Evolutionary conservation across 1,284 basidiomycete species (phyloP).

Genomic region (Leccinum subrobustum): DNA sequence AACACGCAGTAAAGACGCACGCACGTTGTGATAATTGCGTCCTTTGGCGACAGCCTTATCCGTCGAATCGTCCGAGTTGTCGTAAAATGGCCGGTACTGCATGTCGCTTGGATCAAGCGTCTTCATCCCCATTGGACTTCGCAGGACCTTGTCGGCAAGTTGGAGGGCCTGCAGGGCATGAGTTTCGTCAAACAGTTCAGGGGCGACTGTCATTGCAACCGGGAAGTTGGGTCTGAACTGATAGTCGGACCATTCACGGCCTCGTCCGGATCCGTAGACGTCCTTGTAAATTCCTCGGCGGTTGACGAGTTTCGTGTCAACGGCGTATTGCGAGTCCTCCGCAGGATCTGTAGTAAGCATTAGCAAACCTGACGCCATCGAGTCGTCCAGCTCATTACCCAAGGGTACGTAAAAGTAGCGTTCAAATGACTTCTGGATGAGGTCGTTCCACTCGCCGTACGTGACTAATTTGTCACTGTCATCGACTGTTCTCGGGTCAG

Average conservation of each 20-base stretch:
- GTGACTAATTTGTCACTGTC: conserved; percentile 75
- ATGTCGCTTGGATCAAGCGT: conserved; percentile 84
- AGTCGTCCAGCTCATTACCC: conserved; percentile 44
- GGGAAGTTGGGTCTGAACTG: conserved; percentile 92
- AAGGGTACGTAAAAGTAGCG: conserved; percentile 86
- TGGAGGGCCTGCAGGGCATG: conserved; percentile 80
- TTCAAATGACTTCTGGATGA: conserved; percentile 89
- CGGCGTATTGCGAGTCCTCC: conserved; percentile 71
- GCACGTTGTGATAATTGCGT: conserved; percentile 82
- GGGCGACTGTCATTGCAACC: conserved; percentile 96
- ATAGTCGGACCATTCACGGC: conserved; percentile 95
- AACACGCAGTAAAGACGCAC: conserved; percentile 21
- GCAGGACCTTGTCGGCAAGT: conserved; percentile 73
- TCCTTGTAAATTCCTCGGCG: conserved; percentile 98
- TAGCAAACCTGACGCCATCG: not conserved
- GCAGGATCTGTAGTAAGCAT: conserved; percentile 50
- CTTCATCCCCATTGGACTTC: conserved; percentile 90
- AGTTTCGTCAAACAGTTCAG: conserved; percentile 85
- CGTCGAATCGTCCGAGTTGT: conserved; percentile 87
- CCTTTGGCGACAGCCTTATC: conserved; percentile 87
- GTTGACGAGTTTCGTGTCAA: conserved; percentile 77
- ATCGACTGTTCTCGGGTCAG: conserved; percentile 52
- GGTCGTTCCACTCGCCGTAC: conserved; percentile 87
- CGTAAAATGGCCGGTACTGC: conserved; percentile 88
- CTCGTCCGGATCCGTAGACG: conserved; percentile 85